Evolutionary conservation across 495 filamentous ascomycete species (phyloP).

Genomic region (Annulohypoxylon nitens): DNA sequence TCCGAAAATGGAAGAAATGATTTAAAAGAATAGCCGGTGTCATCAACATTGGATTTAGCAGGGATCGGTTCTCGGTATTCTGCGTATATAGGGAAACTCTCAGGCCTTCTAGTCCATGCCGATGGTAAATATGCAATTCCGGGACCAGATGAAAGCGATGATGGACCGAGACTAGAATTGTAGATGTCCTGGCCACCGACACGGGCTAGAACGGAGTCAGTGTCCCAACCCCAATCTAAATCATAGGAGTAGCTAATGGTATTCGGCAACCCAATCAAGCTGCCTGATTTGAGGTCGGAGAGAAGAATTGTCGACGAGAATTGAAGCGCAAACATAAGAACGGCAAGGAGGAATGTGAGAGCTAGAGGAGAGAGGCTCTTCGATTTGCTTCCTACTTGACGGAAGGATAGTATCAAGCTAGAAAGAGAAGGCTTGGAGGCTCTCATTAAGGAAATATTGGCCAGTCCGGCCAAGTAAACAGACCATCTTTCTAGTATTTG

Average conservation of each 20-base stretch:
- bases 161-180: not conserved
- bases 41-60: not conserved
- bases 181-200: not conserved
- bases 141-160: not conserved
- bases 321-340: not conserved
- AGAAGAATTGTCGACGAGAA: slow-evolving; percentile 2
- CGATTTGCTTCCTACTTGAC: not conserved
- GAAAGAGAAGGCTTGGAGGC: not conserved
- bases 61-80: not conserved
- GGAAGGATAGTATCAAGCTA: not conserved
- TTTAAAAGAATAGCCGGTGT: not conserved
- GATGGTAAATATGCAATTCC: not conserved
- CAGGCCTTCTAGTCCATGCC: not conserved
- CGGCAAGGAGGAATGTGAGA: not conserved
- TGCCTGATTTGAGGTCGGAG: not conserved
- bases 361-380: not conserved
- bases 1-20: not conserved
- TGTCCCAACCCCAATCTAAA: slow-evolving; percentile 1
- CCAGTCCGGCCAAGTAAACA: not conserved
- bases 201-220: not conserved
- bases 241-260: not conserved
- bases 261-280: not conserved
- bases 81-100: not conserved
- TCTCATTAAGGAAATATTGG: not conserved
- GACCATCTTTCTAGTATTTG: not conserved